These are phyloP conservation scores for Agaricales sp. DNA, from an alignment of 1,284 basidiomycete genomes.

Conservation along the genomic window DNA sequence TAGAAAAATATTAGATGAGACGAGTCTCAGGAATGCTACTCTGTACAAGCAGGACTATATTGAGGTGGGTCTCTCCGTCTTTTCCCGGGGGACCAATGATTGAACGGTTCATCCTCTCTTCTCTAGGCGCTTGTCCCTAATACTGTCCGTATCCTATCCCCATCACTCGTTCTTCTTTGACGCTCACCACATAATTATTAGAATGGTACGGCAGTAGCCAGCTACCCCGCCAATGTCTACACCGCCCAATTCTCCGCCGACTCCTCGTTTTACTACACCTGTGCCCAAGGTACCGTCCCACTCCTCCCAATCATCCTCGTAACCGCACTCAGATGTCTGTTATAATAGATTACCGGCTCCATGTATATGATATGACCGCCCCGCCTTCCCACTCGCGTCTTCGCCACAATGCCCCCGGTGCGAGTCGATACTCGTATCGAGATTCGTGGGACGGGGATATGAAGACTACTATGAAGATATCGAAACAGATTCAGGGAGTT, in stretches of 20 bases:
- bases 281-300: slow-evolving; percentile 51
- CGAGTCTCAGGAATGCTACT: background rate
- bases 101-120: too few species aligned
- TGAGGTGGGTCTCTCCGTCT: background rate
- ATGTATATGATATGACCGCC: slow-evolving; percentile 77
- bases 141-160: background rate
- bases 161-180: background rate
- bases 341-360: slow-evolving; percentile 69
- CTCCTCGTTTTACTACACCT: slow-evolving; percentile 76
- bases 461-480: slow-evolving; percentile 60
- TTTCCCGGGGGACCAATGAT: too few species aligned
- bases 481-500: slow-evolving; percentile 72
- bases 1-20: background rate
- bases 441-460: slow-evolving; percentile 15
- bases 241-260: slow-evolving; percentile 88
- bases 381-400: slow-evolving; percentile 31
- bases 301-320: slow-evolving; percentile 4
- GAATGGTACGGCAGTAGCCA: slow-evolving; percentile 77
- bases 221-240: slow-evolving; percentile 78
- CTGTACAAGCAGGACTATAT: background rate
- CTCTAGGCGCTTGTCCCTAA: background rate
- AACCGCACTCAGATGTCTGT: slow-evolving; percentile 2
- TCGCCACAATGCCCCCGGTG: slow-evolving; percentile 8
- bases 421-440: too few species aligned
- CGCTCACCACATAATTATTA: background rate